phyloP scores from a whole-genome alignment of 192 early-diverging fungal species.

The Rhizoclosmatium globosum region DNA sequence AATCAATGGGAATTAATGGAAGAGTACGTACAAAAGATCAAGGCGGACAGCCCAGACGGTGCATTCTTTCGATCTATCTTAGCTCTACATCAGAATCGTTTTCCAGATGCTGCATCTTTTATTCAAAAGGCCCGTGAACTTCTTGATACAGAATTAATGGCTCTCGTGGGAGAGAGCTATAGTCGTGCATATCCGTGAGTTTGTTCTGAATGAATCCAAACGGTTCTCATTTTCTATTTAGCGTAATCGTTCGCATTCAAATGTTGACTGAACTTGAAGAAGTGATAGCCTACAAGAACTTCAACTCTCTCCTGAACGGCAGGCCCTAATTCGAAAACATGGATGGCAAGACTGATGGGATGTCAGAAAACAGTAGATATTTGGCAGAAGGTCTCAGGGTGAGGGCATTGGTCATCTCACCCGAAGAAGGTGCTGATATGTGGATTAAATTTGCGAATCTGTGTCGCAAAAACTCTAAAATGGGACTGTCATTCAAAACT shows the following conservation, averaged over 20 bases:
- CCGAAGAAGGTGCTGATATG: slow-evolving; percentile 82
- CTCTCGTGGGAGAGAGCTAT: slow-evolving; percentile 84
- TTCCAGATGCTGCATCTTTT: slow-evolving; percentile 64
- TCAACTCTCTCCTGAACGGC: slow-evolving; percentile 70
- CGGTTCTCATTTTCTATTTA: slow-evolving; percentile 58
- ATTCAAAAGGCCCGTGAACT: slow-evolving; percentile 77
- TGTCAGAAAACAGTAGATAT: slow-evolving; percentile 85
- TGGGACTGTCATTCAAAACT: slow-evolving; percentile 75
- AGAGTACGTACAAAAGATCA: slow-evolving; percentile 73
- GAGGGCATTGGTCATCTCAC: slow-evolving; percentile 78
- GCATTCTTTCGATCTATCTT: slow-evolving; percentile 82
- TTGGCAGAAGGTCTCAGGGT: slow-evolving; percentile 87
- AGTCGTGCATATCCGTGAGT: slow-evolving; percentile 73
- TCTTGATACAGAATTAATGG: slow-evolving; percentile 76
- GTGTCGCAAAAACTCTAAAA: slow-evolving; percentile 80
- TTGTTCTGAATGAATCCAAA: not conserved
- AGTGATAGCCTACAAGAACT: slow-evolving; percentile 79
- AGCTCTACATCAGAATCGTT: slow-evolving; percentile 73
- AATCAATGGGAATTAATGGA: slow-evolving; percentile 81
- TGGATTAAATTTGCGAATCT: slow-evolving; percentile 89
- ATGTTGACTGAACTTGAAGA: slow-evolving; percentile 92
- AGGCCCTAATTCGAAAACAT: slow-evolving; percentile 72
- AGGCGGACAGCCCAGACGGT: slow-evolving; percentile 72
- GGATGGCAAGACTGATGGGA: slow-evolving; percentile 66
- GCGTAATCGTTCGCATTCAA: slow-evolving; percentile 70